Evolutionary conservation across 2,329 filamentous ascomycete species (phyloP).

Genomic region (Fusarium austroafricanum): DNA sequence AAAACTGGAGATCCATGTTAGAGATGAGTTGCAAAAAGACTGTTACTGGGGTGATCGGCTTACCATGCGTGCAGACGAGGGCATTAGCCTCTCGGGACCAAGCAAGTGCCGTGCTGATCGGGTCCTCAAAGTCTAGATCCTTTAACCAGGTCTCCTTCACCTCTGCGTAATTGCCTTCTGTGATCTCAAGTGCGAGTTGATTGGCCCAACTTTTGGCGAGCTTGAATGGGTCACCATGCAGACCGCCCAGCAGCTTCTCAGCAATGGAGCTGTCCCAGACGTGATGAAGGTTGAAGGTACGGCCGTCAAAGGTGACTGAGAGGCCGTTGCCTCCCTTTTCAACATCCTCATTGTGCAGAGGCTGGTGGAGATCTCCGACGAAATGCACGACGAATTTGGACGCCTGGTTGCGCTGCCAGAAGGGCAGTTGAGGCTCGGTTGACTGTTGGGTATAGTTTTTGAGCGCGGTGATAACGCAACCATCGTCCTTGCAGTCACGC

Average conservation of each 20-base stretch:
- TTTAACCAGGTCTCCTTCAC: conserved; percentile 66
- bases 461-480: conserved; percentile 72
- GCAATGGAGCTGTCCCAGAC: conserved; percentile 80
- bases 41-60: conserved; percentile 43
- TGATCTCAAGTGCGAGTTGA: conserved; percentile 66
- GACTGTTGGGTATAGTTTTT: conserved; percentile 70
- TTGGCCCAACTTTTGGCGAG: conserved; percentile 67
- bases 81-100: conserved; percentile 75
- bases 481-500: conserved; percentile 70
- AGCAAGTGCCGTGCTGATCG: conserved; percentile 65
- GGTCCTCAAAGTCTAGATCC: conserved; percentile 66
- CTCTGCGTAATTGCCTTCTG: conserved; percentile 64
- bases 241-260: conserved; percentile 71
- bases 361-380: conserved; percentile 76
- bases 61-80: conserved; percentile 71
- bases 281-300: conserved; percentile 73
- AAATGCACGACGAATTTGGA: conserved; percentile 77
- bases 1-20: conserved; percentile 60
- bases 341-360: conserved; percentile 73
- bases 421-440: conserved; percentile 58
- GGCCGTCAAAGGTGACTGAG: conserved; percentile 69
- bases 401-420: conserved; percentile 65
- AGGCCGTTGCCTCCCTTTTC: conserved; percentile 76
- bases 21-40: conserved; percentile 16
- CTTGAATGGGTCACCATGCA: conserved; percentile 60